Evolutionary conservation across 495 filamentous ascomycete genomes (phyloP).

Genomic region (Pseudomonodictys pantanalensis): DNA sequence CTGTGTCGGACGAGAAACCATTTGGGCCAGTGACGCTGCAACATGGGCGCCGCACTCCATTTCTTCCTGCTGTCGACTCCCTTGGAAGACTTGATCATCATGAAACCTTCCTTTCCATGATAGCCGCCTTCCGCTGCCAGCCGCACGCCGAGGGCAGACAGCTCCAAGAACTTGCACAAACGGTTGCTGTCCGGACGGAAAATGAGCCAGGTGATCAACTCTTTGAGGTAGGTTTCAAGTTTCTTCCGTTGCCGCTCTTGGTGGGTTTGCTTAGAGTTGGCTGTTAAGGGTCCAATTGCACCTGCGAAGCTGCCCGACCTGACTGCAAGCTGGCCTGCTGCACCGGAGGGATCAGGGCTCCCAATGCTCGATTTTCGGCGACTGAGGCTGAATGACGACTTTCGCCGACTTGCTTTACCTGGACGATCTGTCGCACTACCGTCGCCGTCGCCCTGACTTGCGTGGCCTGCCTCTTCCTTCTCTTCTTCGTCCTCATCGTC

Average conservation of each 20-base stretch:
- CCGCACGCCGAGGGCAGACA: constrained; percentile 92
- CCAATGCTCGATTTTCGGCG: constrained; percentile 58
- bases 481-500: constrained; percentile 83
- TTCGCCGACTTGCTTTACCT: constrained; percentile 59
- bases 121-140: constrained; percentile 94
- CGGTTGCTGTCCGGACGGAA: constrained; percentile 95
- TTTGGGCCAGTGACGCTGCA: constrained; percentile 79
- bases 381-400: constrained; percentile 56
- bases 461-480: constrained; percentile 49
- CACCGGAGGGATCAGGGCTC: constrained; percentile 42
- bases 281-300: constrained; percentile 32
- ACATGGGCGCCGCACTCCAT: constrained; percentile 69
- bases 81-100: constrained; percentile 86
- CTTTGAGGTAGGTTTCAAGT: constrained; percentile 87
- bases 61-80: constrained; percentile 85
- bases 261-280: constrained; percentile 52
- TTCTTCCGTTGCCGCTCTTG: constrained; percentile 75
- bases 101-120: constrained; percentile 94
- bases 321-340: constrained; percentile 42
- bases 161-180: constrained; percentile 90
- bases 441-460: constrained; percentile 56
- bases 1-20: constrained; percentile 98
- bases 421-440: constrained; percentile 57
- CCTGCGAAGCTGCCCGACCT: constrained; percentile 45
- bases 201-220: constrained; percentile 90